phyloP scores from a whole-genome alignment of 73 alveolate species.

The Breviolum minutum region DNA sequence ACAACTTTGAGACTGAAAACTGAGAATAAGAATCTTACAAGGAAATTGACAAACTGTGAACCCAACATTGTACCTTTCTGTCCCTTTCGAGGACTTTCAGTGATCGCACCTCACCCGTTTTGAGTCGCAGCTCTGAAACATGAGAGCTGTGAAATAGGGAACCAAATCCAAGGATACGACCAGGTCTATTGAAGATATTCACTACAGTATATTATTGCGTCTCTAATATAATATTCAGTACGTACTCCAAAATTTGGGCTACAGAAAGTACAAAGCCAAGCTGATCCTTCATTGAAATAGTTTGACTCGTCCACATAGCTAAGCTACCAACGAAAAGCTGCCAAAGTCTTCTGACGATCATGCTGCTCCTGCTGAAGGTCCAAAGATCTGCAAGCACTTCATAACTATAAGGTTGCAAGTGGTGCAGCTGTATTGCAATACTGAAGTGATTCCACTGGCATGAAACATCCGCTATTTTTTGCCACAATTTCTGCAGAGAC shows the following conservation, averaged over 20 bases:
- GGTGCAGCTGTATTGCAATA: too few species aligned
- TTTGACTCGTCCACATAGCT: background rate
- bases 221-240: background rate
- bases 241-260: background rate
- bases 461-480: too few species aligned
- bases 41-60: background rate
- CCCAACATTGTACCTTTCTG: conserved; percentile 41
- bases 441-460: too few species aligned
- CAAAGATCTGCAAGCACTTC: background rate
- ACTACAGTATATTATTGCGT: background rate
- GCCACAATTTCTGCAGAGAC: too few species aligned
- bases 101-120: conserved; percentile 45
- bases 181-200: too few species aligned
- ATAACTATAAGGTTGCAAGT: too few species aligned
- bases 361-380: conserved; percentile 34
- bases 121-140: background rate
- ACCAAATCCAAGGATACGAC: too few species aligned
- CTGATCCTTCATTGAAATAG: background rate
- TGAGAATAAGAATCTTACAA: too few species aligned
- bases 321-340: conserved; percentile 66
- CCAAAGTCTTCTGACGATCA: conserved; percentile 56
- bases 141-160: too few species aligned
- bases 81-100: conserved; percentile 67
- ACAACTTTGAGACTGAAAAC: too few species aligned
- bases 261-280: background rate